Percentiles rank a stretch among this genome's conserved stretches.
Conservation (phyloP, 2,329 filamentous ascomycete genomes). For the Hypoxylon sp. region DNA sequence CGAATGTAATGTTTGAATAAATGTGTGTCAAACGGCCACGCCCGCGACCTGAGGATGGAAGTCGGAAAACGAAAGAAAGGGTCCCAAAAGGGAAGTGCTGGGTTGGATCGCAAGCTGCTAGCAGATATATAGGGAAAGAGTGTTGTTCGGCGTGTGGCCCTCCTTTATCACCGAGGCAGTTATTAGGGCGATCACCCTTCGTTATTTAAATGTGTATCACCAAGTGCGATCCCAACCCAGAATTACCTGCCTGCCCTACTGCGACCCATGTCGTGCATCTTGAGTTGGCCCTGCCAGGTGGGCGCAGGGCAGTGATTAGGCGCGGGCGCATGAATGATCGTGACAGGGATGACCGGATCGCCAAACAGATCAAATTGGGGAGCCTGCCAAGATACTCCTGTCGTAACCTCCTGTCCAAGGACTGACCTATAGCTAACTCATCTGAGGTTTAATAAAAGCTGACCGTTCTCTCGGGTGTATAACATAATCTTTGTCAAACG, state of each 20-base stretch:
- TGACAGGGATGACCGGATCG: slow-evolving; percentile 35
- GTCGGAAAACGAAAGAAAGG: slow-evolving; percentile 40
- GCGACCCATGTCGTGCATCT: slow-evolving; percentile 36
- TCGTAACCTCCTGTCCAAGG: slow-evolving; percentile 21
- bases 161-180: slow-evolving; percentile 32
- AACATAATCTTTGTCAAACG: slow-evolving; percentile 12
- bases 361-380: slow-evolving; percentile 24
- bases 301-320: slow-evolving; percentile 37
- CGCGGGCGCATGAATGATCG: slow-evolving; percentile 47
- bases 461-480: background rate
- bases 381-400: slow-evolving; percentile 7
- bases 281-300: slow-evolving; percentile 17
- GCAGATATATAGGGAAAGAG: slow-evolving; percentile 32
- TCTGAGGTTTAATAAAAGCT: slow-evolving; percentile 21
- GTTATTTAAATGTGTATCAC: slow-evolving; percentile 41
- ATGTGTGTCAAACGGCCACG: slow-evolving; percentile 37
- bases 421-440: slow-evolving; percentile 5
- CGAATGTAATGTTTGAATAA: slow-evolving; percentile 32
- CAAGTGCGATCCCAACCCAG: slow-evolving; percentile 25
- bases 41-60: slow-evolving; percentile 32
- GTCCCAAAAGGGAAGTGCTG: slow-evolving; percentile 38
- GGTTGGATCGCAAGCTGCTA: slow-evolving; percentile 21
- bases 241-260: slow-evolving; percentile 23
- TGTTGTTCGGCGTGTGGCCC: slow-evolving; percentile 28
- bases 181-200: slow-evolving; percentile 39